Evolutionary conservation across 495 filamentous ascomycete species (phyloP), one percentile per base, ranked within the genome.

Genomic region (Neurospora sp.): DNA sequence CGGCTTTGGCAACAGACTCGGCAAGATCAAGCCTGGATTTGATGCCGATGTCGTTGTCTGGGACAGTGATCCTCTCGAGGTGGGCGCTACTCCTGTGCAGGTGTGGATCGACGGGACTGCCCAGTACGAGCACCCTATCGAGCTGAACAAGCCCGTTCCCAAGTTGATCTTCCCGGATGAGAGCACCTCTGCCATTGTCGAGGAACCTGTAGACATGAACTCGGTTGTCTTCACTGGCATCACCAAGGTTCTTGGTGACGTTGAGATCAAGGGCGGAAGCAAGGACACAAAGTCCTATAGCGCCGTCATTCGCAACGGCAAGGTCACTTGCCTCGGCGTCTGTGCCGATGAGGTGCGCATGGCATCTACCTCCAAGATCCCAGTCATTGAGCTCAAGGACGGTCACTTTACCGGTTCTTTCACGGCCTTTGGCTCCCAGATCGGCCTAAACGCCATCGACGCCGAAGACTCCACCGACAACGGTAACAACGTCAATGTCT

Each of bases 1-100:
- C 0, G 88, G 87, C 5, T 82, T 90, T 16, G 86, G 84, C 4
- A 78, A 91, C 59, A 83, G 89, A 18, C 82, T 92, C 14, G 90
- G 90, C 10, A 90, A 90, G 74, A 81, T 88, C 59, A 87, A 87
- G 78, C 81, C 85, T 27, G 89, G 89, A 0, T 90, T 88, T 73
- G 90, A 92, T 77, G 90, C 89, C 27, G 90, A 92, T 75, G 72
- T 92, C 27, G 90, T 90, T 2, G 84, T 91, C 10, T 92, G 89
- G 89, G 89, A 91, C 76, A 87, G 85, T 69, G 88, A 92, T 76
- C 90, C 90, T 39, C 79, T 92, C 6, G 84, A 84, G 48, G 83
- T 88, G 0, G 90, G 90, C 11, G 89, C 89, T 1, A 82, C 89
- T 6, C 88, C 90, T 0, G 78, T 87, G 1, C 88, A 91, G 73